Base-by-base conservation (phyloP, 2,329 filamentous ascomycete genomes). In the Arthrobotrys megalospora region DNA sequence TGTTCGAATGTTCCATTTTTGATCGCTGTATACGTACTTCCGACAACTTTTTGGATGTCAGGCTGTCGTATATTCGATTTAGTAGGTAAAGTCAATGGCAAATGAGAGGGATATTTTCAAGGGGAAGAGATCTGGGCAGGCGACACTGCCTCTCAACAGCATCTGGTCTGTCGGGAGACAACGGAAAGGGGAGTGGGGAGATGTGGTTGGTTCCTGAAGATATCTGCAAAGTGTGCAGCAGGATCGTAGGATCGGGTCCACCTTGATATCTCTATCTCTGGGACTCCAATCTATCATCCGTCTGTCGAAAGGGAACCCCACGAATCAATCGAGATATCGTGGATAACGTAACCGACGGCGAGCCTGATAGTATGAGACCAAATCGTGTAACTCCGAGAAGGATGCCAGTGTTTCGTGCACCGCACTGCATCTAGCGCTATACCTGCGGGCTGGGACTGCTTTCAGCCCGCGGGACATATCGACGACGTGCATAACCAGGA, bases 301-400 rank as follows among this genome's bases (percentile, higher is more conserved):
- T 10, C 19, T 41, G 16, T 41, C 32, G 34, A 58, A 58, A 16
- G 11, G 32, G 34, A 60, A 60, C 55, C 55, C 55, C 55, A 60
- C 55, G 55, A 43, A 60, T 28, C 19, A 28, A 43, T 43, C n/a
- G 21, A 43, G 55, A 60, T 43, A 32, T 43, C 28, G 55, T 24
- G 19, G 55, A 60, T 43, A 60, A 60, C 55, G 55, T 60, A 60
- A 60, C 55, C 55, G 55, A 60, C 55, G 55, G 41, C 55, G 36
- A 41, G 55, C 55, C 55, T 60, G 55, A 60, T 60, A 60, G 28
- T 8, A 36, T 11, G 50, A 28, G 3, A 60, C 19, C 19, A 7
- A 21, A 43, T 60, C 36, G 55, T 60, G 36, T 60, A 60, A 60
- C 55, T 60, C 55, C 55, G 55, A 38, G 38, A 58, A 7, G 24